phyloP scores from a whole-genome alignment of 352 stramenopile species.

The Sclerospora graminicola region DNA sequence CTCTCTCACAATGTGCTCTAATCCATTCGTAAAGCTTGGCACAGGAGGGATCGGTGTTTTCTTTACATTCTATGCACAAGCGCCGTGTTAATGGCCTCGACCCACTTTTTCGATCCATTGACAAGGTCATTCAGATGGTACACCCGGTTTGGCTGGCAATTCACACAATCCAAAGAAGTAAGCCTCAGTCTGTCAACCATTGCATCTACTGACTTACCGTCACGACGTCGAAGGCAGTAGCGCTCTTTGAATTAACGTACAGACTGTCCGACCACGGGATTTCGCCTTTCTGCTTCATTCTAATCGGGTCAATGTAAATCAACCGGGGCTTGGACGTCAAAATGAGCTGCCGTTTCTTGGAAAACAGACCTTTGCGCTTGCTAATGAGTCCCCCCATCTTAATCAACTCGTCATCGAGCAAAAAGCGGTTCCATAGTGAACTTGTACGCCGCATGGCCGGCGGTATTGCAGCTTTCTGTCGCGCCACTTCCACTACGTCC shows the following conservation, averaged over 20 bases:
- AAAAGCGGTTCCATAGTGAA: conserved; percentile 78
- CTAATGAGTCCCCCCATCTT: conserved; percentile 79
- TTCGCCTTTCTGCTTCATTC: conserved; percentile 86
- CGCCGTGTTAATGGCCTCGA: conserved; percentile 79
- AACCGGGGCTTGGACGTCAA: conserved; percentile 76
- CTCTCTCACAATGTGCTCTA: conserved; percentile 25
- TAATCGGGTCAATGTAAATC: conserved; percentile 87
- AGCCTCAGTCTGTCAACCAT: not conserved
- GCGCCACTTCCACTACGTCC: conserved; percentile 68
- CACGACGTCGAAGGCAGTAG: conserved; percentile 78
- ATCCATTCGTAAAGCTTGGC: conserved; percentile 14
- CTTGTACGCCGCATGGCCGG: conserved; percentile 57
- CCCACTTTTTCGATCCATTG: conserved; percentile 86
- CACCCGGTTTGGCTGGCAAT: conserved; percentile 62
- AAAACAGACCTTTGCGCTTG: conserved; percentile 85
- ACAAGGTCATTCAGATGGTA: conserved; percentile 85
- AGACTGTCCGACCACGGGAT: conserved; percentile 81
- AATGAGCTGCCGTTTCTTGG: conserved; percentile 82
- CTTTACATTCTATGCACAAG: conserved; percentile 54
- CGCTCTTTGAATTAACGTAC: conserved; percentile 81
- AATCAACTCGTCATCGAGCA: conserved; percentile 83
- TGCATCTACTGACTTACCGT: conserved; percentile 36
- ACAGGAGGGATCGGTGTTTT: conserved; percentile 9
- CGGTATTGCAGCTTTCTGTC: conserved; percentile 60
- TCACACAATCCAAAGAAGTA: conserved; percentile 2